Conservation (phyloP, 495 filamentous ascomycete species). For the Daldinia bambusicola region DNA sequence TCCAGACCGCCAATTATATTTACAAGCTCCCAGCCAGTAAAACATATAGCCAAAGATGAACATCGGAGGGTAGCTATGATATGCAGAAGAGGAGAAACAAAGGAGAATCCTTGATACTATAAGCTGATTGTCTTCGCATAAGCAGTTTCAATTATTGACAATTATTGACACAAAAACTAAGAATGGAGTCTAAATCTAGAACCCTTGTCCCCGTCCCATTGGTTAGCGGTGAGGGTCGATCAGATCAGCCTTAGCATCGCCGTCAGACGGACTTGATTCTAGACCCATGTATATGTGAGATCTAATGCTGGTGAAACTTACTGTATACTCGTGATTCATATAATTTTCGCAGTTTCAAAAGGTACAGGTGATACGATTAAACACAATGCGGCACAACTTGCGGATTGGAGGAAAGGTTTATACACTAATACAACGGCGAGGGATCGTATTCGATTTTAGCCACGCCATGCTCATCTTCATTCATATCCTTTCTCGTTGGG, state of each 20-base stretch:
- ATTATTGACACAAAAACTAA: background rate
- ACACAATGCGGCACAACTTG: slow-evolving; percentile 6
- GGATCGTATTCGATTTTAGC: slow-evolving; percentile 35
- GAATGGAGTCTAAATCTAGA: background rate
- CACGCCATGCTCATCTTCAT: slow-evolving; percentile 30
- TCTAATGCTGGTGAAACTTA: background rate
- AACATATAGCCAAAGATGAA: background rate
- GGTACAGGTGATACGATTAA: background rate
- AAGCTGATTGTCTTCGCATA: background rate
- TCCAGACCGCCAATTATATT: background rate
- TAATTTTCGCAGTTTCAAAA: background rate
- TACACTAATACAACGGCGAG: slow-evolving; percentile 52
- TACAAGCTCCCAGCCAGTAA: background rate
- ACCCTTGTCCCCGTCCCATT: slow-evolving; percentile 1
- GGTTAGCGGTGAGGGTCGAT: background rate
- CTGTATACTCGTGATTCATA: background rate
- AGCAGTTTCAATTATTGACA: background rate
- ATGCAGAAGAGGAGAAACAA: background rate
- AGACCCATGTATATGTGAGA: background rate
- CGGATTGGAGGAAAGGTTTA: slow-evolving; percentile 45
- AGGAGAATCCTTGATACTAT: background rate
- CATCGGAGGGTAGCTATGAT: background rate
- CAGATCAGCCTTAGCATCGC: background rate
- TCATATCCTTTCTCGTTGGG: slow-evolving; percentile 34
- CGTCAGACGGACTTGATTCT: background rate